Evolutionary conservation across 2,329 filamentous ascomycete genomes (phyloP), one percentile per base, ranked within the genome.

Genomic region (Apiospora pterosperma): DNA sequence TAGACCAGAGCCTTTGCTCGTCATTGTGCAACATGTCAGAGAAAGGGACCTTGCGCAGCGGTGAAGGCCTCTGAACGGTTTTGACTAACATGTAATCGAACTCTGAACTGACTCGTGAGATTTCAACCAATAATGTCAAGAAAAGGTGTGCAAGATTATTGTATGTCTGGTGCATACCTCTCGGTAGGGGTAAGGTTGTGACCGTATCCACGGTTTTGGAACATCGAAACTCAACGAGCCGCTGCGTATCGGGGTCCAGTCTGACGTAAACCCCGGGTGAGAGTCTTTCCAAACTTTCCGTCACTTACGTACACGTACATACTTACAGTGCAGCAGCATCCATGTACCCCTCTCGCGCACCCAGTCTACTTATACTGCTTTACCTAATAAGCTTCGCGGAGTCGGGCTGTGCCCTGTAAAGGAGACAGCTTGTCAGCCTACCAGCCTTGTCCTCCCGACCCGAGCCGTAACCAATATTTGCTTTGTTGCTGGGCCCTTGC

Each of bases 121-220:
- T 60, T 38, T 11, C 36, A 36, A 36, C 34, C 58, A 39, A 60
- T 36, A 16, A 25, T 16, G 58, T 14, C 7, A 12, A 38, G 34
- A 38, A 60, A 25, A 16, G 58, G 36, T 60, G 36, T 6, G 28
- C 48, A 55, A 55, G 42, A 55, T 31, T 19, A n/a, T 34, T n/a
- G n/a, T n/a, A n/a, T n/a, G n/a, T n/a, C n/a, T n/a, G n/a, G n/a
- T n/a, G n/a, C n/a, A n/a, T n/a, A n/a, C n/a, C n/a, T n/a, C 38
- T 41, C 38, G 38, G 10, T 41, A 41, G 38, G n/a, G n/a, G n/a
- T n/a, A 23, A 39, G 36, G n/a, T 60, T 38, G 58, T 60, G 36
- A 60, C 58, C 60, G 60, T 62, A 62, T 44, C 60, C 60, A 62
- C 39, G 39, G 60, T 8, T 62, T 34, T 62, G 60, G 60, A 48